These are phyloP conservation scores for Moringa oleifera DNA, from an alignment of 345 rosid species.

Conservation along the genomic window DNA sequence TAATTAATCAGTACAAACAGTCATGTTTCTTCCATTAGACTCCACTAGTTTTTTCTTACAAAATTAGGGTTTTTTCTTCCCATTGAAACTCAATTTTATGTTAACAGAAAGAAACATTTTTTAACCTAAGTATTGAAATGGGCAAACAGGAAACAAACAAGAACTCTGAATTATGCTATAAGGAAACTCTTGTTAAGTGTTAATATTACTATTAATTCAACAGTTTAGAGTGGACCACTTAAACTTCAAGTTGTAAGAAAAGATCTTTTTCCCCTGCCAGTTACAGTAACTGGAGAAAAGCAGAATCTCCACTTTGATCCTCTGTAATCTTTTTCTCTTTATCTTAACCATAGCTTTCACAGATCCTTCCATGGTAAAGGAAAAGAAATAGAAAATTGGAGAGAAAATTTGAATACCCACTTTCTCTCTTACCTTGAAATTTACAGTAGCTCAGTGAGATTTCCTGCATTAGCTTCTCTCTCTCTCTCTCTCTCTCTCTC, in stretches of 20 bases:
- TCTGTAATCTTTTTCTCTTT: slow-evolving; percentile 17
- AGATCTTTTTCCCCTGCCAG: slow-evolving; percentile 2
- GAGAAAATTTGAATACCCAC: too few species aligned
- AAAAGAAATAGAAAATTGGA: too few species aligned
- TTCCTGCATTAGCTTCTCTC: slow-evolving; percentile 34
- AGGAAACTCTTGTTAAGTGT: neutral
- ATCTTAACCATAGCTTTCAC: slow-evolving; percentile 1
- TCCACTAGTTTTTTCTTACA: neutral
- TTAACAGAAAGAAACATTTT: neutral
- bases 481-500: too few species aligned
- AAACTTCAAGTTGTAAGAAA: neutral
- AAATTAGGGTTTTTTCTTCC: neutral
- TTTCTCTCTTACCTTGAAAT: slow-evolving; percentile 20
- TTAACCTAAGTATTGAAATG: slow-evolving; percentile 1
- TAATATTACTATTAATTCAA: neutral
- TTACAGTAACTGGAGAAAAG: slow-evolving; percentile 12
- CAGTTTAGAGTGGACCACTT: neutral
- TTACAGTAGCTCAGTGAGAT: slow-evolving; percentile 24
- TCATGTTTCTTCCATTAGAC: too few species aligned
- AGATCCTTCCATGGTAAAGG: neutral
- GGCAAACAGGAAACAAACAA: slow-evolving; percentile 12
- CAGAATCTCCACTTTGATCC: slow-evolving; percentile 9
- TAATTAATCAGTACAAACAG: too few species aligned
- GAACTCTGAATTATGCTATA: slow-evolving; percentile 6
- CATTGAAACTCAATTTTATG: neutral